Evolutionary conservation across 2,329 filamentous ascomycete genomes (phyloP).

Genomic region (Penicillium sumatraense): DNA sequence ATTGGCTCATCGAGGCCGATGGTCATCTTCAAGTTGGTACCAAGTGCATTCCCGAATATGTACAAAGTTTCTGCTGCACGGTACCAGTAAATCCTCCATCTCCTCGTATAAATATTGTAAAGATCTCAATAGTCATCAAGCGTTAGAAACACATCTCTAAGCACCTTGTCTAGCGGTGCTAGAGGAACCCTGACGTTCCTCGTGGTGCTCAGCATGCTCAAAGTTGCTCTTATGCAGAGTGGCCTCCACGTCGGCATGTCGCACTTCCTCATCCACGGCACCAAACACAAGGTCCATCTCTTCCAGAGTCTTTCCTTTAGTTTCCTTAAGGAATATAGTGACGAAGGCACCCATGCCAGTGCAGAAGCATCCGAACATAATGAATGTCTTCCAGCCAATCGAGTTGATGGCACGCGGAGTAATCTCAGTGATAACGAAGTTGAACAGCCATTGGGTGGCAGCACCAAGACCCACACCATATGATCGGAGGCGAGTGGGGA

Average conservation of each 20-base stretch:
- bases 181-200: constrained; percentile 2
- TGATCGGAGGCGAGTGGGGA: constrained; percentile 45
- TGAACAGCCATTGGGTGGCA: constrained; percentile 47
- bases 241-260: constrained; percentile 30
- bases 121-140: background rate
- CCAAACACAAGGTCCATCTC: constrained; percentile 44
- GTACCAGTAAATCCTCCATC: background rate
- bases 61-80: background rate
- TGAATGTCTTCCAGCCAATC: constrained; percentile 45
- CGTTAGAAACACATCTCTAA: background rate
- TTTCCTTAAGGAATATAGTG: constrained; percentile 44
- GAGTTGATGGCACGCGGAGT: constrained; percentile 46
- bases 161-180: background rate
- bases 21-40: background rate
- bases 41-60: background rate
- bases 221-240: constrained; percentile 31
- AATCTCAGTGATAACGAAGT: constrained; percentile 47
- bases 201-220: constrained; percentile 26
- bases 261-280: constrained; percentile 29
- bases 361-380: constrained; percentile 50
- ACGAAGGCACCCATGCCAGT: constrained; percentile 42
- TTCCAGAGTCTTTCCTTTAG: constrained; percentile 42
- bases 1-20: too few relatives aligned
- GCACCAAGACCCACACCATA: constrained; percentile 47
- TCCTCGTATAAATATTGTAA: background rate